A percentile compares a stretch with the other conserved stretches of the same genome.
phyloP scores from a whole-genome alignment of 2,329 filamentous ascomycete genomes.

The Penicillium sp. region DNA sequence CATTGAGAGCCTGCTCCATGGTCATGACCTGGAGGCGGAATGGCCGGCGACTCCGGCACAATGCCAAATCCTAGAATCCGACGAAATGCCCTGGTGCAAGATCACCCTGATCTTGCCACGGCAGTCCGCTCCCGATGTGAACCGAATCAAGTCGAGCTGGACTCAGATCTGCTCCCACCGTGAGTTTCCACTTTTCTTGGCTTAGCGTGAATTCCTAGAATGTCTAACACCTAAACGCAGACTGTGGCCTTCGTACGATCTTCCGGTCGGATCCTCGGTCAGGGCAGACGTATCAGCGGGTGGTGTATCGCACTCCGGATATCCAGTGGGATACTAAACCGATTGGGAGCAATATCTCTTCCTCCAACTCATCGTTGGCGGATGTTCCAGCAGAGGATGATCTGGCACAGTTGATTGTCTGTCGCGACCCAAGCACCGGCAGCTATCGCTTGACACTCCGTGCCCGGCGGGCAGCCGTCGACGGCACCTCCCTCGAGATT shows the following conservation, averaged over 20 bases:
- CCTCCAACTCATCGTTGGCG: neutral
- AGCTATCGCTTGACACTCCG: neutral
- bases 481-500: neutral
- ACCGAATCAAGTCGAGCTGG: neutral
- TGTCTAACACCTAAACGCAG: neutral
- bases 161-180: neutral
- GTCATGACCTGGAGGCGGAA: neutral
- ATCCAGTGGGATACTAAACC: neutral
- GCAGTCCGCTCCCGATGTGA: neutral
- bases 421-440: neutral
- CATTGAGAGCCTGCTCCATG: neutral
- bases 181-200: neutral
- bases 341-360: neutral
- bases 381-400: neutral
- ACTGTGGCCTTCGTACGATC: neutral
- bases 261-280: neutral
- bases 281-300: neutral
- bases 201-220: too few relatives aligned
- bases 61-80: neutral
- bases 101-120: neutral
- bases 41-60: neutral
- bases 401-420: neutral
- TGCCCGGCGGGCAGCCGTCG: neutral
- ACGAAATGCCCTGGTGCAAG: conserved; percentile 1
- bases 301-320: neutral